phyloP scores from a whole-genome alignment of 2,329 filamentous ascomycete genomes.

The Ambrosiella beaveri region DNA sequence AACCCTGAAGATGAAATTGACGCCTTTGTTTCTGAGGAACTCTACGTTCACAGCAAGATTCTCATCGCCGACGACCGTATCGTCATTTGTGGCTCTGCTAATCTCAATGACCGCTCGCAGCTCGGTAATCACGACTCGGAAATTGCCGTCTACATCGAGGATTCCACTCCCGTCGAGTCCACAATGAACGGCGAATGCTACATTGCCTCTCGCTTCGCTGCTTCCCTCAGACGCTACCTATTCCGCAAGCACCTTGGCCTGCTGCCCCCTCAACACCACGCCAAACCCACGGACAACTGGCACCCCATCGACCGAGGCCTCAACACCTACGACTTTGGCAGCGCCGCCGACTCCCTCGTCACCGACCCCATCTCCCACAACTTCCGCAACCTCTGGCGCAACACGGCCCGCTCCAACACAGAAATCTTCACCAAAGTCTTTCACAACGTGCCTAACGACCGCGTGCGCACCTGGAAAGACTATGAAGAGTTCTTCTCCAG shows the following conservation, averaged over 20 bases:
- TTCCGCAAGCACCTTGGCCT: slow-evolving; percentile 87
- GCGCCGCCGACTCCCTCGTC: slow-evolving; percentile 49
- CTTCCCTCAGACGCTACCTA: slow-evolving; percentile 65
- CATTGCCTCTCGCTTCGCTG: slow-evolving; percentile 56
- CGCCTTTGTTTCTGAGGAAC: slow-evolving; percentile 44
- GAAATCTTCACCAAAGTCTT: slow-evolving; percentile 67
- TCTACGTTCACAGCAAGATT: slow-evolving; percentile 50
- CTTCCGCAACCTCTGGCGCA: slow-evolving; percentile 56
- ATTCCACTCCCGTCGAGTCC: slow-evolving; percentile 51
- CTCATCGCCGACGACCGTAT: slow-evolving; percentile 68
- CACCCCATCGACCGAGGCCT: slow-evolving; percentile 51
- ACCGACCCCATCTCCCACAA: slow-evolving; percentile 52
- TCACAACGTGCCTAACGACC: slow-evolving; percentile 57
- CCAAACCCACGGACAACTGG: slow-evolving; percentile 54
- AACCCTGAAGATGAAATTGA: slow-evolving; percentile 37
- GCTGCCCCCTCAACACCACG: slow-evolving; percentile 55
- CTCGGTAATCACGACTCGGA: slow-evolving; percentile 74
- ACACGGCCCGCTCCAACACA: slow-evolving; percentile 59
- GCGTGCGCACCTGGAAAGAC: slow-evolving; percentile 51
- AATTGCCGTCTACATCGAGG: slow-evolving; percentile 77
- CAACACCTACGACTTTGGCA: slow-evolving; percentile 60
- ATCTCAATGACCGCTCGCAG: slow-evolving; percentile 50
- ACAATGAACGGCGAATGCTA: slow-evolving; percentile 58
- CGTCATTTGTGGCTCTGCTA: slow-evolving; percentile 60
- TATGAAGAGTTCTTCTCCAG: slow-evolving; percentile 55